Conservation (phyloP, 768 basidiomycete genomes). For the Pulveroboletus sp. region DNA sequence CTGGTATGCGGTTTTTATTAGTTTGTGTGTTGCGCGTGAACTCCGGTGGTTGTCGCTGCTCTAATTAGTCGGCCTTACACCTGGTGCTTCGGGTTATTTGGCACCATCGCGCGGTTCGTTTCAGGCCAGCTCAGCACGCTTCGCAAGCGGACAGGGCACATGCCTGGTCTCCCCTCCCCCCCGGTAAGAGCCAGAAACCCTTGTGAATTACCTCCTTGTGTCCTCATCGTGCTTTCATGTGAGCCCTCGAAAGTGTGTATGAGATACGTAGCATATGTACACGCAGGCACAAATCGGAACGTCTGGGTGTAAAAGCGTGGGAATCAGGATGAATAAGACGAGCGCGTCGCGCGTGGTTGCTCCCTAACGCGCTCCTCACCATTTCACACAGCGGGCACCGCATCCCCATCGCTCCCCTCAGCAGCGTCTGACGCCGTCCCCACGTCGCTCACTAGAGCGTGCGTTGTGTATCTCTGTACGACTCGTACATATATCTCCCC, state of each 20-base stretch:
- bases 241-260: neutral
- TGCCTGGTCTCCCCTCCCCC: no score
- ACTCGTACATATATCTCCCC: conserved; percentile 15
- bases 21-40: conserved; percentile 26
- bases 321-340: conserved; percentile 34
- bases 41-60: conserved; percentile 15
- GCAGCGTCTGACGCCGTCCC: conserved; percentile 24
- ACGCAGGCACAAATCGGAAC: conserved; percentile 18
- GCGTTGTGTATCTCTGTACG: conserved; percentile 15
- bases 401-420: conserved; percentile 29
- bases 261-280: conserved; percentile 12
- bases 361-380: conserved; percentile 38
- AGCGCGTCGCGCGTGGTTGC: conserved; percentile 35
- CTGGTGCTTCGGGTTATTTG: conserved; percentile 18
- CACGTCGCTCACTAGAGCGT: conserved; percentile 7
- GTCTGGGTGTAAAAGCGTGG: conserved; percentile 28
- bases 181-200: neutral
- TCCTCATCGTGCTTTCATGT: conserved; percentile 7
- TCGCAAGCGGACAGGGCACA: no score
- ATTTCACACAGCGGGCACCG: conserved; percentile 35
- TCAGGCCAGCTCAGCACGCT: conserved; percentile 7
- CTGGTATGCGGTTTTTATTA: conserved; percentile 10
- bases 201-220: conserved; percentile 4
- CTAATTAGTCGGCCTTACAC: conserved; percentile 24
- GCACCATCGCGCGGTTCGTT: conserved; percentile 8